Evolutionary conservation across 208 protist species (phyloP).

Genomic region (Trypanosoma grayi): DNA sequence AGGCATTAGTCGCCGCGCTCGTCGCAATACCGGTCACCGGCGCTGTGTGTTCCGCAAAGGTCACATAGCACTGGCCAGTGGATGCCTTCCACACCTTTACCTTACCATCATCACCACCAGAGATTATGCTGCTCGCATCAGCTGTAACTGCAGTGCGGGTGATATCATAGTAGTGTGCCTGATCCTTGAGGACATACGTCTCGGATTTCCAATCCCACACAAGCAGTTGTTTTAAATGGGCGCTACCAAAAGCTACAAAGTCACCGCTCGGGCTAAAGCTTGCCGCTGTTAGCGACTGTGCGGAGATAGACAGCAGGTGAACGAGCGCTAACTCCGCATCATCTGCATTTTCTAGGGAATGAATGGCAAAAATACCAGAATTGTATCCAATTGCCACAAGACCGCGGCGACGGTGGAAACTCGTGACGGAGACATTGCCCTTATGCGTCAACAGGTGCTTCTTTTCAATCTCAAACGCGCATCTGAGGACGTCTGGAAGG

Average conservation of each 20-base stretch:
- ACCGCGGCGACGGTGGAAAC: constrained; percentile 71
- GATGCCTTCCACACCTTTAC: constrained; percentile 92
- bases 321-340: constrained; percentile 50
- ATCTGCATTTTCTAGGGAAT: constrained; percentile 42
- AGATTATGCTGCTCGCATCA: constrained; percentile 86
- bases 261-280: constrained; percentile 77
- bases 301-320: constrained; percentile 91
- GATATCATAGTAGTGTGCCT: constrained; percentile 93
- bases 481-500: constrained; percentile 68
- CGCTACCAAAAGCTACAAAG: constrained; percentile 87
- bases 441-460: constrained; percentile 89
- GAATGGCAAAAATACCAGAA: constrained; percentile 90
- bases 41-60: constrained; percentile 89
- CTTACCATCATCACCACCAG: constrained; percentile 91
- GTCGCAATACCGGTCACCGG: constrained; percentile 82
- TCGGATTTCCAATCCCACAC: constrained; percentile 95
- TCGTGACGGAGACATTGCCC: constrained; percentile 73
- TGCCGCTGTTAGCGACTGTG: constrained; percentile 86
- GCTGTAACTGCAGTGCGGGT: constrained; percentile 83
- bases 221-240: constrained; percentile 88
- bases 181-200: constrained; percentile 92
- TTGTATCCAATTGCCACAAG: constrained; percentile 89
- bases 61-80: constrained; percentile 92
- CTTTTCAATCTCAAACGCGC: constrained; percentile 79
- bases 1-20: constrained; percentile 81